Base-by-base conservation (phyloP, 1,139 yeast genomes). In the Lodderomyces theae region DNA sequence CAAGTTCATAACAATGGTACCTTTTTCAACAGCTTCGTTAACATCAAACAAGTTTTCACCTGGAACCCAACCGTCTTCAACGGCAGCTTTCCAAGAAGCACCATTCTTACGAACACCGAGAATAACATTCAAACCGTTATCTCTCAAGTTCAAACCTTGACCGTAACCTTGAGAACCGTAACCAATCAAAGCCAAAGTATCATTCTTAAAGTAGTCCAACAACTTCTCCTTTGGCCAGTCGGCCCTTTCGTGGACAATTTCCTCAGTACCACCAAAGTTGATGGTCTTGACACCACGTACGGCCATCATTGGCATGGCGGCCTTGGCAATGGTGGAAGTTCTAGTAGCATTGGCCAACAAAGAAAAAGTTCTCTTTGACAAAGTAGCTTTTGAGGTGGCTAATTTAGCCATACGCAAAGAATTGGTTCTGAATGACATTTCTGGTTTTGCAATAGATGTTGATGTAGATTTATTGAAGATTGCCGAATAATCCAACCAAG, bases 101-200 rank as follows among this genome's bases (percentile, higher is more conserved):
- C 98, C 98, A 64, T 87, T 73, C 80, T 92, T 88, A 76, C 98
- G 85, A 61, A 92, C 98, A 81, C 98, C 98, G 57, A 92, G 79
- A 68, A 92, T 86, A 59, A 92, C 98, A 69, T 92, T 92, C 63
- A 92, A 72, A 69, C 98, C 98, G 63, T 92, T 90, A 80, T 92
- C 98, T 78, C 98, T 87, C 78, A 92, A 76, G 89, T 92, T 92
- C 61, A 92, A 83, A 74, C 97, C 97, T 79, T 92, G 98, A 66
- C 98, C 98, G 79, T 92, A 92, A 75, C 98, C 98, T 79, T 92
- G 98, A 57, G 98, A 92, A 65, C 98, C 98, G 82, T 92, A 92
- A 73, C 98, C 98, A 58, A 92, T 90, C 64, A 92, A 76, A 56
- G 98, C 97, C 64, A 92, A 77, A 50, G 98, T 92, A 70, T 92